A percentile compares a stretch with the other conserved stretches of the same genome.
Conservation (phyloP, 495 filamentous ascomycete species). For the Lophiotrema nucula region DNA sequence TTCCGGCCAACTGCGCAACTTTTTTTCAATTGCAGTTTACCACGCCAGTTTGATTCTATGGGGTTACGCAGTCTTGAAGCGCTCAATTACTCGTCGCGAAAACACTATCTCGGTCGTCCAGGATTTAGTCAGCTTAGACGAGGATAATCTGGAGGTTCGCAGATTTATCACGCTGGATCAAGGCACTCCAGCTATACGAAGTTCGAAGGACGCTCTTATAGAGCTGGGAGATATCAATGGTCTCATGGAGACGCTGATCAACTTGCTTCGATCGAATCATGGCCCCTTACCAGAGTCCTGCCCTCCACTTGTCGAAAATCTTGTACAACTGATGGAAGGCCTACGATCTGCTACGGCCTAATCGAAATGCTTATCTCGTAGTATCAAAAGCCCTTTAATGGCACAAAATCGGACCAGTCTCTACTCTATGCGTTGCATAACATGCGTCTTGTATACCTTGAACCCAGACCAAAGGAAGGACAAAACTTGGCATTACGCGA, state of each 20-base stretch:
- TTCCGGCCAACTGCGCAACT: slow-evolving; percentile 52
- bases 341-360: neutral
- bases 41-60: slow-evolving; percentile 61
- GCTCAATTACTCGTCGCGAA: slow-evolving; percentile 16
- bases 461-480: too few species aligned
- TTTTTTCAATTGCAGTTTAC: slow-evolving; percentile 59
- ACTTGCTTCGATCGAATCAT: slow-evolving; percentile 51
- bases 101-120: neutral
- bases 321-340: slow-evolving; percentile 54
- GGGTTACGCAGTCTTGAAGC: slow-evolving; percentile 53
- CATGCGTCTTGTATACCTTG: too few species aligned
- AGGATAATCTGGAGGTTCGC: slow-evolving; percentile 46
- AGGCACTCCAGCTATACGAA: slow-evolving; percentile 46
- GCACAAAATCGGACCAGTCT: too few species aligned
- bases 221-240: slow-evolving; percentile 45
- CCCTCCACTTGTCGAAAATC: slow-evolving; percentile 55
- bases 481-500: too few species aligned
- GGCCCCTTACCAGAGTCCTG: slow-evolving; percentile 35
- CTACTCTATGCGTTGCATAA: too few species aligned
- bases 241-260: slow-evolving; percentile 50
- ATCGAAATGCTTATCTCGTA: too few species aligned
- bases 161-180: slow-evolving; percentile 50
- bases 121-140: slow-evolving; percentile 55
- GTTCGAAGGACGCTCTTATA: slow-evolving; percentile 18
- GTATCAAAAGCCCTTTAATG: too few species aligned